Evolutionary conservation across 169 alveolate species (phyloP), one percentile per base, ranked within the genome.

Genomic region (Hepatocystis sp.): DNA sequence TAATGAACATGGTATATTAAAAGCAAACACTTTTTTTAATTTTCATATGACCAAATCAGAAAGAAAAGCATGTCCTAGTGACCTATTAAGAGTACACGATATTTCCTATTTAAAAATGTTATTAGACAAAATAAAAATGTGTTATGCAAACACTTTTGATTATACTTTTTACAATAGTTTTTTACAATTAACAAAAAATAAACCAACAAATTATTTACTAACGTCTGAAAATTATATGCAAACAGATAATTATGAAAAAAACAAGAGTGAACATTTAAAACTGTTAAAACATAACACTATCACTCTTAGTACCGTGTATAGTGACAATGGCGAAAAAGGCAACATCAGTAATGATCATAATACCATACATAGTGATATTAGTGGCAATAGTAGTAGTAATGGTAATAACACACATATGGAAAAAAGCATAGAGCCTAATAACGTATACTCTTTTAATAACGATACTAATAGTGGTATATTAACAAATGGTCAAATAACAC

Each of bases 71-170:
- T 66, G 92, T 2, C 84, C 96, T 17, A 95, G 97, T 28, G 99
- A 98, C 90, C 92, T 98, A 19, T 91, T 97, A 71, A 88, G 99
- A 85, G 99, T 98, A 2, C 99, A 98, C 85, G 99, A 97, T 63
- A 93, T 95, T 76, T 95, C 95, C 36, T 98, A 98, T 81, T 85
- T 97, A 36, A 90, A 89, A 67, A 93, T 92, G 60, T 66, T 94
- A 36, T 68, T 92, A 51, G 86, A 81, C 92, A 91, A 76, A 61
- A 84, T 40, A 55, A 55, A 52, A 71, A 84, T 25, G 71, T 85
- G 30, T 64, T 51, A 53, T 84, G 58, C 86, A 42, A 11, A 28
- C 60, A 49, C 91, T 92, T 30, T 68, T 94, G 44, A 88, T 86
- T 32, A 76, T 78, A 49, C 65, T 92, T 93, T 51, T 44, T 85